Conservation (phyloP, 2,329 filamentous ascomycete species). For the Aspergillus sp. region DNA sequence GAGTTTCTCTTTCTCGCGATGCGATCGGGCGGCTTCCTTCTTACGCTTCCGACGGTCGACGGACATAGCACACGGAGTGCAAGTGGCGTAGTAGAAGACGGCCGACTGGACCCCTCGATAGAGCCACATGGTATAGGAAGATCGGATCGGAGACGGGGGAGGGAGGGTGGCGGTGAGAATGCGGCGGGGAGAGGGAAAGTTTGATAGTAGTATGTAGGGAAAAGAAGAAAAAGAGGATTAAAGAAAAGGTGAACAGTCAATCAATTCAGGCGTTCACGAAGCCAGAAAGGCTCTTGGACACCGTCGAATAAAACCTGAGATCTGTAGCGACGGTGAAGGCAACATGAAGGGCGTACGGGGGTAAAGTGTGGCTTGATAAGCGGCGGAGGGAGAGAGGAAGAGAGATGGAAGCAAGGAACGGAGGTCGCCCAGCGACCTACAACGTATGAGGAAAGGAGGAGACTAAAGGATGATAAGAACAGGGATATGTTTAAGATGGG, state of each 20-base stretch:
- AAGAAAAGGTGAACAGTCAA: not conserved
- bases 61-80: conserved; percentile 65
- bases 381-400: not conserved
- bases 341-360: conserved; percentile 36
- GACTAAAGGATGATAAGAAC: conserved; percentile 4
- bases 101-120: conserved; percentile 50
- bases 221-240: not conserved
- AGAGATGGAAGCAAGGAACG: conserved; percentile 13
- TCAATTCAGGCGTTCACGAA: conserved; percentile 15
- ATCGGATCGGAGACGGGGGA: not conserved
- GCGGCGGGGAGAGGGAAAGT: conserved; percentile 1
- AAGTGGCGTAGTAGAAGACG: conserved; percentile 51
- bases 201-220: not conserved
- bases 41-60: conserved; percentile 68
- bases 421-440: conserved; percentile 31
- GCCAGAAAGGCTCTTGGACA: conserved; percentile 23
- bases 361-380: conserved; percentile 11
- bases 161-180: conserved; percentile 1
- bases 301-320: conserved; percentile 23
- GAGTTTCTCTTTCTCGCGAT: conserved; percentile 63
- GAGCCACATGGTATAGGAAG: conserved; percentile 42
- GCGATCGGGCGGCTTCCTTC: conserved; percentile 67
- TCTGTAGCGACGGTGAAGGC: conserved; percentile 26
- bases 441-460: conserved; percentile 5
- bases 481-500: not conserved